Conservation (phyloP, 345 rosid genomes). For the Streptanthus diversifolius region DNA sequence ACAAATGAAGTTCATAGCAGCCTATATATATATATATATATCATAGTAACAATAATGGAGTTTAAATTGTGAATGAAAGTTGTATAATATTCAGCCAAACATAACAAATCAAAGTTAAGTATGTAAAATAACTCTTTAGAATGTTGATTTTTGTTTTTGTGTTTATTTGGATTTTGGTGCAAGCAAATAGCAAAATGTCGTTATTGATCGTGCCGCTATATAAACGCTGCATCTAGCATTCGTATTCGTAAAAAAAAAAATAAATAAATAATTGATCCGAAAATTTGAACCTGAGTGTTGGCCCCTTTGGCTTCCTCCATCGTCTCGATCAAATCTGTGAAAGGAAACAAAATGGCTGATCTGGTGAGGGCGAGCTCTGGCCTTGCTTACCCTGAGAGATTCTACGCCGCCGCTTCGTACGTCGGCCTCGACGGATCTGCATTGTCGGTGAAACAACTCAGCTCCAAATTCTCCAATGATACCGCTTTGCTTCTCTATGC, state of each 20-base stretch:
- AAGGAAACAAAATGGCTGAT: constrained; percentile 29
- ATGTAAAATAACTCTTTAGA: too few relatives aligned
- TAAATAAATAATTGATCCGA: neutral
- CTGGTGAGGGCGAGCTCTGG: constrained; percentile 78
- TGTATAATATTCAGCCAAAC: too few relatives aligned
- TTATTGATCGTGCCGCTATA: constrained; percentile 3
- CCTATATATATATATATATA: too few relatives aligned
- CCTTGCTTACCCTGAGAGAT: constrained; percentile 88
- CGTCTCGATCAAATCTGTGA: constrained; percentile 9
- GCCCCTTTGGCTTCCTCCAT: neutral
- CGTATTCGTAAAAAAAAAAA: neutral
- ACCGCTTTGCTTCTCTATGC: constrained; percentile 76
- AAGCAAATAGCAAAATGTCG: neutral
- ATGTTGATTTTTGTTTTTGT: too few relatives aligned
- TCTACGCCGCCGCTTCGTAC: constrained; percentile 73
- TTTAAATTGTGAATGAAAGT: too few relatives aligned
- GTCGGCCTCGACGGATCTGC: constrained; percentile 79
- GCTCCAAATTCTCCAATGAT: constrained; percentile 67
- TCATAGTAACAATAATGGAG: too few relatives aligned
- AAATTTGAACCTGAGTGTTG: neutral
- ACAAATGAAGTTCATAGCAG: too few relatives aligned
- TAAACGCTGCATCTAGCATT: constrained; percentile 1
- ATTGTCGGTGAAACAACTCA: constrained; percentile 42
- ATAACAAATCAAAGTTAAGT: too few relatives aligned
- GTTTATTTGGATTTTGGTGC: neutral